Conservation (phyloP, 2,329 filamentous ascomycete genomes). For the Ophiostoma populinum region DNA sequence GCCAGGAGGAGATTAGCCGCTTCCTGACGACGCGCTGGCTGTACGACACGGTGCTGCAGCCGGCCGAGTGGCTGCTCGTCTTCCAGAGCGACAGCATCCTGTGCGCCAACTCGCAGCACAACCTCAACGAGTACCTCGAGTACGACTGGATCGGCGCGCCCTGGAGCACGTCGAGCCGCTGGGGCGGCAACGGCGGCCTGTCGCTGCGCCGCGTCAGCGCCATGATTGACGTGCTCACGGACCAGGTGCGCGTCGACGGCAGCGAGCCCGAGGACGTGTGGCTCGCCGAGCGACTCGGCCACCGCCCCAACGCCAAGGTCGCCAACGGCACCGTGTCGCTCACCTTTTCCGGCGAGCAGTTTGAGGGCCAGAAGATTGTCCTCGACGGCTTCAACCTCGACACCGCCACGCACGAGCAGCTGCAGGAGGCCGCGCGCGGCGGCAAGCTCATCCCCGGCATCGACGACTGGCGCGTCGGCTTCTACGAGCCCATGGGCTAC, state of each 20-base stretch:
- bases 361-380: slow-evolving; percentile 17
- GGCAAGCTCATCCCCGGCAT: slow-evolving; percentile 23
- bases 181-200: slow-evolving; percentile 34
- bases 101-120: slow-evolving; percentile 31
- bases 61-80: slow-evolving; percentile 35
- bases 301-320: slow-evolving; percentile 28
- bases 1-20: slow-evolving; percentile 33
- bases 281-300: slow-evolving; percentile 33
- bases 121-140: slow-evolving; percentile 31
- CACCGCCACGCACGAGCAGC: slow-evolving; percentile 11
- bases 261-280: slow-evolving; percentile 38
- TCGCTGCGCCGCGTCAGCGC: slow-evolving; percentile 34
- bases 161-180: slow-evolving; percentile 24
- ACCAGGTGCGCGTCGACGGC: slow-evolving; percentile 26
- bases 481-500: slow-evolving; percentile 41
- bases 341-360: slow-evolving; percentile 33
- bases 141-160: slow-evolving; percentile 38
- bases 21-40: slow-evolving; percentile 35
- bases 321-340: slow-evolving; percentile 33
- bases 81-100: slow-evolving; percentile 39
- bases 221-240: slow-evolving; percentile 32
- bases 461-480: slow-evolving; percentile 33
- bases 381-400: slow-evolving; percentile 12
- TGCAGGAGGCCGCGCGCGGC: slow-evolving; percentile 16
- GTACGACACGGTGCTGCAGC: slow-evolving; percentile 29